Base-by-base conservation (phyloP, 306 rosid genomes). In the Biancaea sappan region DNA sequence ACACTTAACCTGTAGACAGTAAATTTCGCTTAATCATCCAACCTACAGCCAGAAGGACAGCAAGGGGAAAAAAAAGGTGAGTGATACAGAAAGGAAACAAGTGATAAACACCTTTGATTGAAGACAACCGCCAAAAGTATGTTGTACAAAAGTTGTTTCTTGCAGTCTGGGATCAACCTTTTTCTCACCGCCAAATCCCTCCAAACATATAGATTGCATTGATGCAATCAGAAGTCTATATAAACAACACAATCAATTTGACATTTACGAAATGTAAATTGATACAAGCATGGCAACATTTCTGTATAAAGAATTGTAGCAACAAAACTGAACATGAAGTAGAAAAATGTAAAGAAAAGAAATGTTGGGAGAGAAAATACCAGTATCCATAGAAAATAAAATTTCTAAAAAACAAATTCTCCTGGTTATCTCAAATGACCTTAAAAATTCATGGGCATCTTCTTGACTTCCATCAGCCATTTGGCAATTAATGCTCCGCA, bases 391-490 rank as follows among this genome's bases (percentile, higher is more conserved):
- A 40, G 16, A 71, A 60, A 60, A 63, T 8, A 51, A 2, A 18
- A 48, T 40, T 66, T 21, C 18, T 38, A n/a, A 69, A 18, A 46
- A 46, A 66, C 31, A 11, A 67, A 72, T 34, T 41, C 70, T 50
- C 22, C 24, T 37, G 25, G 21, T 56, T 48, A 71, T 57, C 66
- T 72, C 35, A 64, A 22, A 59, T 78, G 67, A 88, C 97, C 97
- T 91, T 70, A 91, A 85, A 74, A 91, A 91, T 70, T 91, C 94
- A 69, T 88, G 94, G 41, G 97, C 97, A 75, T 91, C 94, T 87
- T 91, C 97, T 82, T 91, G 97, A 84, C 88, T 91, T 85, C 94
- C 97, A 74, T 87, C 92, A 63, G 92, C 97, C 81, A 91, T 91
- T 68, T 91, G 88, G 76, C 89, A 71, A 78, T 91, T 91, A 46